These are phyloP conservation scores for Nakazawaea anatomiae DNA, from an alignment of 805 yeast genomes.

Conservation along the genomic window DNA sequence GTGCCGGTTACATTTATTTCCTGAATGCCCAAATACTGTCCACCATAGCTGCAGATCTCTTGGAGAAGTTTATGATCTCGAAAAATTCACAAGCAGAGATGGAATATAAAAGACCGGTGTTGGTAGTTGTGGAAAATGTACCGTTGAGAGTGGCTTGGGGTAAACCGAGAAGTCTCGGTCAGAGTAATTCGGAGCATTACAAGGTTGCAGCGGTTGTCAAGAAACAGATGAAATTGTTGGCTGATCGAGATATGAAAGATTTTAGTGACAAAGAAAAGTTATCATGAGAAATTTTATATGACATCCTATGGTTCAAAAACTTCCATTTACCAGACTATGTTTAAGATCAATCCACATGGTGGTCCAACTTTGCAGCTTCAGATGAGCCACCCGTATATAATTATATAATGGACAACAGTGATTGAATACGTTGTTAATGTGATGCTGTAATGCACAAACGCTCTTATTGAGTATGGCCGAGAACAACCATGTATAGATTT, in stretches of 20 bases:
- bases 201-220: conserved; percentile 45
- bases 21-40: conserved; percentile 46
- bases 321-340: too few relatives aligned
- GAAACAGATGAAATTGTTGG: conserved; percentile 47
- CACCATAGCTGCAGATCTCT: conserved; percentile 24
- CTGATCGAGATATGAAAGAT: conserved; percentile 29
- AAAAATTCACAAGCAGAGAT: neutral
- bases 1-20: conserved; percentile 62
- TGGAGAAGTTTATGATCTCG: neutral
- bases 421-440: too few relatives aligned
- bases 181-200: conserved; percentile 34
- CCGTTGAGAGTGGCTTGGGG: conserved; percentile 58
- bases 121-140: conserved; percentile 25
- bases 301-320: too few relatives aligned
- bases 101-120: conserved; percentile 21
- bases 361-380: too few relatives aligned
- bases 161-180: conserved; percentile 35
- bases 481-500: too few relatives aligned
- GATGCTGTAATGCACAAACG: too few relatives aligned
- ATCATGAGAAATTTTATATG: too few relatives aligned
- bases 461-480: too few relatives aligned
- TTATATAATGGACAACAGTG: too few relatives aligned
- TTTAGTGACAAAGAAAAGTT: too few relatives aligned
- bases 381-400: too few relatives aligned
- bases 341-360: too few relatives aligned